phyloP scores from a whole-genome alignment of 345 rosid genomes.

The Gossypioides kirkii region DNA sequence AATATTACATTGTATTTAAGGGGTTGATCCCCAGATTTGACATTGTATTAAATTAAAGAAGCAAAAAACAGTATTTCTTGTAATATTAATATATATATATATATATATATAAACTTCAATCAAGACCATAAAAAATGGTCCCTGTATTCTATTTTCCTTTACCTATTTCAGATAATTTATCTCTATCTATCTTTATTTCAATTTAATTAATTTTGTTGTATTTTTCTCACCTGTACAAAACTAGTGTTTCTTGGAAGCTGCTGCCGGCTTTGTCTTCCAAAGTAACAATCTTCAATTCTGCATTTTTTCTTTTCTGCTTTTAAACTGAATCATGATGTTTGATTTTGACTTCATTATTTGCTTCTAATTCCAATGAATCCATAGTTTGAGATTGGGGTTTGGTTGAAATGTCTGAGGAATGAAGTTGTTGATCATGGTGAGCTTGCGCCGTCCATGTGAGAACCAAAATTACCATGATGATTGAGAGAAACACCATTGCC shows the following conservation, averaged over 20 bases:
- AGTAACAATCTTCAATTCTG: neutral
- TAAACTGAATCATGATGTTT: constrained; percentile 19
- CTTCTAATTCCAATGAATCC: constrained; percentile 10
- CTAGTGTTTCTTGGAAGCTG: constrained; percentile 12
- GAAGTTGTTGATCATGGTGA: constrained; percentile 25
- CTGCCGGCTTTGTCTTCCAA: constrained; percentile 16
- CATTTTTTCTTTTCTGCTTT: neutral
- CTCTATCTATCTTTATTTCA: neutral
- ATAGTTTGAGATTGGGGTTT: constrained; percentile 29
- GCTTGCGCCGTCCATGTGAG: constrained; percentile 34
- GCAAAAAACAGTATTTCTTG: neutral
- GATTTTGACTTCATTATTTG: neutral
- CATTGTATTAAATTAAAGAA: neutral
- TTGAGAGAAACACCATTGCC: constrained; percentile 38
- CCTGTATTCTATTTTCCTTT: neutral
- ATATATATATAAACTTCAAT: neutral
- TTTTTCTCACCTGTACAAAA: constrained; percentile 12
- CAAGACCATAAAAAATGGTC: neutral
- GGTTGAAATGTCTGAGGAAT: constrained; percentile 24
- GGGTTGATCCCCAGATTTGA: constrained; percentile 15
- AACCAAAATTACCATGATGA: constrained; percentile 41
- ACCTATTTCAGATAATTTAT: neutral
- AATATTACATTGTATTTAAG: neutral
- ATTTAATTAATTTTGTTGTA: neutral
- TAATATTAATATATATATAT: neutral